Percentiles rank a stretch among this genome's conserved stretches.
Evolutionary conservation across 1,139 yeast species (phyloP).

Genomic region (Zygosaccharomyces sapae): DNA sequence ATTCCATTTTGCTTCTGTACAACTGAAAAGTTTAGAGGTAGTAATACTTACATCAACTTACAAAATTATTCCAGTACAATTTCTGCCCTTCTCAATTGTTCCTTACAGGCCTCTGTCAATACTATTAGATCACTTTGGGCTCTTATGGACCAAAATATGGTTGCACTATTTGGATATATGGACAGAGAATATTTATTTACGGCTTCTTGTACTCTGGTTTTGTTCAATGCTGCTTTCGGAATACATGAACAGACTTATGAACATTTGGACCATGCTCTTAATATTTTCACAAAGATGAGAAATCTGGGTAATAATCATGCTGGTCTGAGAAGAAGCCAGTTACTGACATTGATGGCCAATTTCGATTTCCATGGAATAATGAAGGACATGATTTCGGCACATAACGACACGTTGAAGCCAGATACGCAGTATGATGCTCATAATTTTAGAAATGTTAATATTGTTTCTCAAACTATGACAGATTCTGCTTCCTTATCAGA

Average conservation of each 20-base stretch:
- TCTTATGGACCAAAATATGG: slow-evolving; percentile 67
- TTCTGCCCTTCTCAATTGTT: slow-evolving; percentile 66
- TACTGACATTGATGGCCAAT: slow-evolving; percentile 58
- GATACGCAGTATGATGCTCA: slow-evolving; percentile 20
- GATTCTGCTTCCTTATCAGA: slow-evolving; percentile 14
- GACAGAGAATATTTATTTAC: slow-evolving; percentile 82
- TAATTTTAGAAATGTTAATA: slow-evolving; percentile 16
- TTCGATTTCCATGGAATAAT: slow-evolving; percentile 67
- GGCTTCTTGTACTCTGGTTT: slow-evolving; percentile 69
- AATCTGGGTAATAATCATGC: slow-evolving; percentile 76
- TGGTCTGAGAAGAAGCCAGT: slow-evolving; percentile 66
- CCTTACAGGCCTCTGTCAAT: slow-evolving; percentile 79
- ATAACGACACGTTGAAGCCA: slow-evolving; percentile 46
- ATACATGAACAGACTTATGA: slow-evolving; percentile 71
- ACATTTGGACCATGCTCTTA: slow-evolving; percentile 70
- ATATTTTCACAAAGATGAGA: slow-evolving; percentile 69
- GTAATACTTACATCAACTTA: slow-evolving; percentile 59
- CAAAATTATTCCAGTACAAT: slow-evolving; percentile 66
- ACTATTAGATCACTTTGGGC: slow-evolving; percentile 74
- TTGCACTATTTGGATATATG: slow-evolving; percentile 83
- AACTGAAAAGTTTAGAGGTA: slow-evolving; percentile 51
- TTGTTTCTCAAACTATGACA: slow-evolving; percentile 18
- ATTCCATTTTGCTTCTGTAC: slow-evolving; percentile 73
- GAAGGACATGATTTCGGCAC: slow-evolving; percentile 53
- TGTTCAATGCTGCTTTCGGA: slow-evolving; percentile 79